Percentiles rank a stretch among this genome's conserved stretches.
Conservation (phyloP, 177 flowering plant genomes). For the Vitis hybrid region DNA sequence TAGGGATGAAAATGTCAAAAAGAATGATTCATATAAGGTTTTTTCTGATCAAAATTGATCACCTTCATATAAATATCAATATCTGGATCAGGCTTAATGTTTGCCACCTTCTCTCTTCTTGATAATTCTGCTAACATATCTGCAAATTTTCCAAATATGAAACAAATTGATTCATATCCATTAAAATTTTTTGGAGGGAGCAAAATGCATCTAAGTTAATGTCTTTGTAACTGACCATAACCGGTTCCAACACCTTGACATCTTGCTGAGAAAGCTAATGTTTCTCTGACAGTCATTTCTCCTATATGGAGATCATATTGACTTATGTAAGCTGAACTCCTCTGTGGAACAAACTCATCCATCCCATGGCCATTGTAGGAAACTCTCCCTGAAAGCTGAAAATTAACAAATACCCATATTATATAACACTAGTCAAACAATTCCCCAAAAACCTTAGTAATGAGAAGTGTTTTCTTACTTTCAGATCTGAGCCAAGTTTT, state of each 20-base stretch:
- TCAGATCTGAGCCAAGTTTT: slow-evolving; percentile 59
- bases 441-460: background rate
- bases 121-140: slow-evolving; percentile 78
- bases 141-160: slow-evolving; percentile 26
- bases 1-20: too few relatives aligned
- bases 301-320: slow-evolving; percentile 78
- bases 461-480: slow-evolving; percentile 32
- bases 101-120: slow-evolving; percentile 86
- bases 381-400: slow-evolving; percentile 60
- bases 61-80: slow-evolving; percentile 92
- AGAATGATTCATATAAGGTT: background rate
- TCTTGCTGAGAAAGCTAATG: slow-evolving; percentile 74
- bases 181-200: background rate
- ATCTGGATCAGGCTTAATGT: slow-evolving; percentile 87
- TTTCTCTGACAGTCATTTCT: slow-evolving; percentile 86
- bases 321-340: slow-evolving; percentile 76
- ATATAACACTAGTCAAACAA: background rate
- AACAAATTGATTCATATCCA: background rate
- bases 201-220: background rate
- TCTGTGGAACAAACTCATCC: slow-evolving; percentile 80
- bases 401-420: background rate
- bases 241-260: slow-evolving; percentile 79
- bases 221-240: slow-evolving; percentile 41
- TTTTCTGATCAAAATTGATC: background rate
- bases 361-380: slow-evolving; percentile 76